Evolutionary conservation across 2,329 filamentous ascomycete species (phyloP), one percentile per base, ranked within the genome.

Genomic region (Whalleya microplaca): DNA sequence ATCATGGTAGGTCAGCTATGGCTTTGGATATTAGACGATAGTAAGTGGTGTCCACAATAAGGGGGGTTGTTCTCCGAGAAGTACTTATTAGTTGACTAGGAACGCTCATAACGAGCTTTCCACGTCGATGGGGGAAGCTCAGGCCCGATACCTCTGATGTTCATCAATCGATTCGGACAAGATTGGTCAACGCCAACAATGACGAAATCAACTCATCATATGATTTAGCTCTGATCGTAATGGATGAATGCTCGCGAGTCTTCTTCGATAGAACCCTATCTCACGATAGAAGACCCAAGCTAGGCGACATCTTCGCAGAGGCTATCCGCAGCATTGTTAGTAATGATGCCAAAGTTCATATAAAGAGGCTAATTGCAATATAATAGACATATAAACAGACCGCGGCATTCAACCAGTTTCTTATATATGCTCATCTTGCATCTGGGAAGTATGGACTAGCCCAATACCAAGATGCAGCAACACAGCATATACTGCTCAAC

Each of bases 81-180:
- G 16, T 19, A 48, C 20, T 40, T 8, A 48, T 16, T 5, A 37
- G 10, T 14, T 37, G 16, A 10, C 16, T 21, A 75, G 72, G 73
- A 41, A 76, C 73, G 5, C 69, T 75, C 44, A 69, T 75, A 18
- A 70, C 73, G 0, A 66, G 65, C 6, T 75, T 75, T 51, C 73
- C 73, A 2, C 66, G 73, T 14, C 62, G 75, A 41, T 77, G 73
- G 73, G 72, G 71, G 2, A 66, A 67, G 12, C 73, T 73, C 47
- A 73, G 74, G 20, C 70, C 70, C 3, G 72, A 76, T 45, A 64
- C 67, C 0, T 72, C 72, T 2, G 72, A 64, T 3, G 67, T 74
- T 2, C 71, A 76, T 53, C 69, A 73, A 51, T 66, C 67, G 1
- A 67, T 73, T 21, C 66, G 73, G 27, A 65, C 60, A 10, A 58